phyloP scores from a whole-genome alignment of 2,329 filamentous ascomycete species.

The Ambrosiella beaveri region DNA sequence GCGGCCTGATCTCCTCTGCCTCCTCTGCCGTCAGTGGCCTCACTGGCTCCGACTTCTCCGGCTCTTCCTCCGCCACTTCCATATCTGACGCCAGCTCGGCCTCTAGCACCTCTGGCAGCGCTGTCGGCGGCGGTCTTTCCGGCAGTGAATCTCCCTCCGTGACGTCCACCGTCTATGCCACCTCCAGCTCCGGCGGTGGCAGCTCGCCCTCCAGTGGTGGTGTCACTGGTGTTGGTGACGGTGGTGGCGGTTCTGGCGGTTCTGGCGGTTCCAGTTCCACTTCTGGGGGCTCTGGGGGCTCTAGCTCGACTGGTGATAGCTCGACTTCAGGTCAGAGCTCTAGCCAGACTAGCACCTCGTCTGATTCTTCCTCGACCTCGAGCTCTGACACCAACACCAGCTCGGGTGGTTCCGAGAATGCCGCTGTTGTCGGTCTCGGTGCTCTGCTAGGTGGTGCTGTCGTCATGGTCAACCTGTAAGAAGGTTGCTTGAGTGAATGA shows the following conservation, averaged over 20 bases:
- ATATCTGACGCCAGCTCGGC: slow-evolving; percentile 5
- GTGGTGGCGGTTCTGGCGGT: background rate
- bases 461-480: slow-evolving; percentile 28
- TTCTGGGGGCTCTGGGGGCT: slow-evolving; percentile 6
- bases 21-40: background rate
- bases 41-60: background rate
- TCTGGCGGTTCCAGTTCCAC: slow-evolving; percentile 10
- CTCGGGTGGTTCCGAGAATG: slow-evolving; percentile 17
- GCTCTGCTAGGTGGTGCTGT: slow-evolving; percentile 31
- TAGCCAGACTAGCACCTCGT: slow-evolving; percentile 13
- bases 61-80: slow-evolving; percentile 13
- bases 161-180: background rate
- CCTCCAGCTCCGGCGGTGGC: background rate
- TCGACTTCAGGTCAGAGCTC: background rate
- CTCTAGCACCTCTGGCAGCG: background rate
- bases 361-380: slow-evolving; percentile 12
- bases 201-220: background rate
- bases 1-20: slow-evolving; percentile 6
- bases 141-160: background rate
- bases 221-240: no score
- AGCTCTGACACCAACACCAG: slow-evolving; percentile 18
- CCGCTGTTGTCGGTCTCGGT: slow-evolving; percentile 25
- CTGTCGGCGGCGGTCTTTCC: background rate
- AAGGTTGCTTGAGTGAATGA: background rate
- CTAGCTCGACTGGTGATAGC: background rate